A percentile compares a stretch with the other conserved stretches of the same genome.
phyloP scores from a whole-genome alignment of 345 rosid species.

The Carallia brachiata region DNA sequence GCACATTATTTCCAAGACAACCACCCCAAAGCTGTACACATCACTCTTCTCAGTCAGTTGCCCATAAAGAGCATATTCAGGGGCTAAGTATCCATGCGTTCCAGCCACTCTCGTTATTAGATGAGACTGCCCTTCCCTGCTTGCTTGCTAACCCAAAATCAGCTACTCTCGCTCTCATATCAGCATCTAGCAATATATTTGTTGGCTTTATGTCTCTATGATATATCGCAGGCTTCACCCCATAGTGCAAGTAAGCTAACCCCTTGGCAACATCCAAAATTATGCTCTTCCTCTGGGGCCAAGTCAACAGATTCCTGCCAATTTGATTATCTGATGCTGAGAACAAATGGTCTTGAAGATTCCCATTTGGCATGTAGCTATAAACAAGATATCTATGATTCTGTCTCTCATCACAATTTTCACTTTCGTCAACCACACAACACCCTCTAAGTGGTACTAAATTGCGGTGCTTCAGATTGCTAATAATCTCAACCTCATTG shows the following conservation, averaged over 20 bases:
- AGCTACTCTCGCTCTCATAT: conserved; percentile 91
- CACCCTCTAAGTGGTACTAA: conserved; percentile 86
- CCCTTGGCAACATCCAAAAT: conserved; percentile 90
- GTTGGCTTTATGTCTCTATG: conserved; percentile 90
- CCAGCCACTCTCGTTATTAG: conserved; percentile 96
- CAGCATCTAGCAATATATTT: conserved; percentile 73
- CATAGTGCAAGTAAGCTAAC: conserved; percentile 86
- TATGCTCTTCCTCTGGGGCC: conserved; percentile 87
- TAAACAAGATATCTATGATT: conserved; percentile 75
- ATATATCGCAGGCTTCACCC: conserved; percentile 86
- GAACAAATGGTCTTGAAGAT: conserved; percentile 75
- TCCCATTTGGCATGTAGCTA: conserved; percentile 88
- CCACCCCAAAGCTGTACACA: conserved; percentile 92
- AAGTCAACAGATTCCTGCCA: conserved; percentile 44
- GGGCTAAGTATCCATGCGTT: conserved; percentile 91
- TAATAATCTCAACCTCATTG: conserved; percentile 92
- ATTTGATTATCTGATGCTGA: conserved; percentile 19
- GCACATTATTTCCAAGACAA: conserved; percentile 81
- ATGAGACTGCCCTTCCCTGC: conserved; percentile 89
- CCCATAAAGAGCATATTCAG: conserved; percentile 90
- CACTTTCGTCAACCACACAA: conserved; percentile 57
- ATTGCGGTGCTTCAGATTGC: conserved; percentile 88
- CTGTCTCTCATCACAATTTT: conserved; percentile 24
- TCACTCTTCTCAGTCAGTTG: conserved; percentile 89
- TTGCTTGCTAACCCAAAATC: conserved; percentile 93